Base-by-base conservation (phyloP, 306 rosid species). In the Rubus idaeus region DNA sequence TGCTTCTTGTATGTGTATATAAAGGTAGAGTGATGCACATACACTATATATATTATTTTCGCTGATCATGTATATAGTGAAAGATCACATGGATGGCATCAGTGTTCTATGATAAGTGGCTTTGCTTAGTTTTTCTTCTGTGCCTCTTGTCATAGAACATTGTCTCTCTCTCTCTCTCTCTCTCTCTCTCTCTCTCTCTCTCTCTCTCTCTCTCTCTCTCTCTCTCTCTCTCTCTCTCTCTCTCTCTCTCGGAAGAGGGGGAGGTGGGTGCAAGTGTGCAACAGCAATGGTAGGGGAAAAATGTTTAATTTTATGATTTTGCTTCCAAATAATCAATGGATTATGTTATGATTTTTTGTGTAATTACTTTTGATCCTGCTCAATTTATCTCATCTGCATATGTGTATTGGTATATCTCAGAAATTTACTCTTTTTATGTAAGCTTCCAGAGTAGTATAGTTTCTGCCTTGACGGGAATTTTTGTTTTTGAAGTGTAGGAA, bases 401-500 rank as follows among this genome's bases (percentile, higher is more conserved):
- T 51, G 67, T 42, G 80, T 64, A 12, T 66, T n/a, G 6, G 10
- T 66, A 35, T 67, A 68, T 21, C 18, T 30, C 2, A 71, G 8
- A 52, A 45, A 26, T 63, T 11, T 56, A 70, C 47, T 42, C 44
- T 53, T 6, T 13, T 68, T 63, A 52, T 74, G 62, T 68, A 42
- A 35, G 73, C 51, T 45, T 50, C 18, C 51, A 69, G 64, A 60
- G 71, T 61, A 30, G 78, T 78, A 37, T 16, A 67, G 18, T 68
- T 26, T 44, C 40, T 49, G 18, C 62, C 61, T 60, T 85, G 74
- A 44, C 30, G 10, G 10, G 10, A 64, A 44, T 75, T 5, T 76
- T 69, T 70, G 68, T 65, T 75, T 35, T 58, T 66, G 84, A 78
- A 75, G 79, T 72, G 68, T 67, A 9, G 84, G 84, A 89, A 85